Conservation (phyloP, 164 flowering plant genomes). For the Chloranthus sessilifolius region DNA sequence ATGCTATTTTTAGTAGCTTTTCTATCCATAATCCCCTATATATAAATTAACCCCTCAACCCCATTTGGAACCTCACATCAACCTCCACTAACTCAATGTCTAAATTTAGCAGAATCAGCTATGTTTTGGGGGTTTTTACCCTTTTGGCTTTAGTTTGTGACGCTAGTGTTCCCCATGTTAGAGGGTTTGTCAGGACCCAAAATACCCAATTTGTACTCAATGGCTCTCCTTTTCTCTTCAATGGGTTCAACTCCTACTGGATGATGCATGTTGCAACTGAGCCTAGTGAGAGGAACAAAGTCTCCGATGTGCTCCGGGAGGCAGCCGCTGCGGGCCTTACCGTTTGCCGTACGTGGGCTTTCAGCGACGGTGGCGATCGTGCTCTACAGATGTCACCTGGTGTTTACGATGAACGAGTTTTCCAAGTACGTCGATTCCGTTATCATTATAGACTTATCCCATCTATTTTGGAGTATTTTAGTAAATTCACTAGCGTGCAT, state of each 20-base stretch:
- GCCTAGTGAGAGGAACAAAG: slow-evolving; percentile 23
- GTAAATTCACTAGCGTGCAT: no score
- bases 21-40: background rate
- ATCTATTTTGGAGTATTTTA: no score
- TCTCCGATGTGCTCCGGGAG: slow-evolving; percentile 19
- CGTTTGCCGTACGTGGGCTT: slow-evolving; percentile 30
- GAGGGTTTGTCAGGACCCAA: slow-evolving; percentile 15
- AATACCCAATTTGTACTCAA: slow-evolving; percentile 15
- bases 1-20: background rate
- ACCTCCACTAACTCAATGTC: background rate
- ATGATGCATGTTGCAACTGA: slow-evolving; percentile 29
- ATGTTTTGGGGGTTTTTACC: background rate
- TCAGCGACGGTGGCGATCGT: slow-evolving; percentile 22
- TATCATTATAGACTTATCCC: no score
- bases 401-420: slow-evolving; percentile 21
- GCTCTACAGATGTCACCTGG: slow-evolving; percentile 30
- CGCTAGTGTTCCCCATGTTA: slow-evolving; percentile 7
- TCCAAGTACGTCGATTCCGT: no score
- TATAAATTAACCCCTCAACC: background rate
- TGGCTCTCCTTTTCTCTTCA: slow-evolving; percentile 26
- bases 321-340: slow-evolving; percentile 21
- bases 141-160: slow-evolving; percentile 3
- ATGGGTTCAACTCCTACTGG: slow-evolving; percentile 33
- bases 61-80: background rate
- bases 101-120: slow-evolving; percentile 1